phyloP scores from a whole-genome alignment of 208 protist genomes.

The Leishmania braziliensis region DNA sequence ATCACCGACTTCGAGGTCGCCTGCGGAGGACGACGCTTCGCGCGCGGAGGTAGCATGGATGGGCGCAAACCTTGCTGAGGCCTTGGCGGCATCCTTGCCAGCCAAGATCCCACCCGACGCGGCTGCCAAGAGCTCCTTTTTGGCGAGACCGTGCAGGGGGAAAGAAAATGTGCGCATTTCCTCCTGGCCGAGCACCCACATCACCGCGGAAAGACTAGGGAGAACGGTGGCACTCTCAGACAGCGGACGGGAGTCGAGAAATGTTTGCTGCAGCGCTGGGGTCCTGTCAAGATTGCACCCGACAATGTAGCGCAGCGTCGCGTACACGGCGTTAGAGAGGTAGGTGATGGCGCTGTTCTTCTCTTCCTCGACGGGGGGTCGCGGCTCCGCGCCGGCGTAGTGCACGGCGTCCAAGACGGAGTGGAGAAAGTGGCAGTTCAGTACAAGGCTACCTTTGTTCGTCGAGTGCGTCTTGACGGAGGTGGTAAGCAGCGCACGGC shows the following conservation, averaged over 20 bases:
- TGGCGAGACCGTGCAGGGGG: conserved; percentile 50
- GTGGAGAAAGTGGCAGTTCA: conserved; percentile 73
- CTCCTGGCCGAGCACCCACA: conserved; percentile 69
- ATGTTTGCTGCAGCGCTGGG: conserved; percentile 41
- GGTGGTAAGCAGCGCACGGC: conserved; percentile 29
- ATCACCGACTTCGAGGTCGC: conserved; percentile 58
- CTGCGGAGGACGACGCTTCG: not conserved
- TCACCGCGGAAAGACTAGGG: conserved; percentile 73
- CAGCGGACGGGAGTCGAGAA: conserved; percentile 71
- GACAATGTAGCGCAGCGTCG: conserved; percentile 77
- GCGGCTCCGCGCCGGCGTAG: conserved; percentile 79
- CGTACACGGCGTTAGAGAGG: conserved; percentile 67
- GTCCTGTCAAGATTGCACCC: conserved; percentile 68
- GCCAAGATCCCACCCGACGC: conserved; percentile 19
- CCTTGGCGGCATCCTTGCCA: not conserved
- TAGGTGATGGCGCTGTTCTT: conserved; percentile 55
- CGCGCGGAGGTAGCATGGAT: not conserved
- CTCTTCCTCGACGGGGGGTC: conserved; percentile 73
- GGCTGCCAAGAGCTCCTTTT: conserved; percentile 39
- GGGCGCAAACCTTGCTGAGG: not conserved
- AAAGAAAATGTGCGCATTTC: conserved; percentile 45
- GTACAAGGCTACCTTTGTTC: conserved; percentile 34
- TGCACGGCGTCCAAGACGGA: conserved; percentile 68
- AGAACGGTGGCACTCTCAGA: conserved; percentile 34
- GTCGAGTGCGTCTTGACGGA: conserved; percentile 13